Evolutionary conservation across 176 grass and related monocot species (phyloP).

Genomic region (Carex pumila): DNA sequence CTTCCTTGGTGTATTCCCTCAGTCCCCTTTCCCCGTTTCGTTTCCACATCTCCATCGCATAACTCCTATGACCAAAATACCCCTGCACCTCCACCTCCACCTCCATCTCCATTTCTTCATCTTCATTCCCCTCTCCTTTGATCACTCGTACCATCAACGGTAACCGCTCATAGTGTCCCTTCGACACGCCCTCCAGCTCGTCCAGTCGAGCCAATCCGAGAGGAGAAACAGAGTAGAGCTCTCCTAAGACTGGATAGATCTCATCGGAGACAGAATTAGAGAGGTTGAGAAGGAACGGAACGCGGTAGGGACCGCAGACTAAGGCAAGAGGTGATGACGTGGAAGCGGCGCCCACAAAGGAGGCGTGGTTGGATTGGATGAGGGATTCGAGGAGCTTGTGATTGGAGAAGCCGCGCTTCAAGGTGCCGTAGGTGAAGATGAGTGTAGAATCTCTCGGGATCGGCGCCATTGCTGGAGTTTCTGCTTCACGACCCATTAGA

Average conservation of each 20-base stretch:
- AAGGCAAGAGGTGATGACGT: constrained; percentile 44
- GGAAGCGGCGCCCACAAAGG: constrained; percentile 34
- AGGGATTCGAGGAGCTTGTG: constrained; percentile 65
- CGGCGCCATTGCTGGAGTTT: background rate
- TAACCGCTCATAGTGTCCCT: constrained; percentile 73
- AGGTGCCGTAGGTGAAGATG: constrained; percentile 92
- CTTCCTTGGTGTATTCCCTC: constrained; percentile 52
- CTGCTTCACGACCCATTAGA: background rate
- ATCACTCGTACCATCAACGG: constrained; percentile 33
- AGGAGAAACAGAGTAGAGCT: constrained; percentile 57
- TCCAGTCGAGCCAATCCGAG: constrained; percentile 49
- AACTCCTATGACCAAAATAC: constrained; percentile 68
- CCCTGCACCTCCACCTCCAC: constrained; percentile 40
- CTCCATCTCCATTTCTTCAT: constrained; percentile 2
- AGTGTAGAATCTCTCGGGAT: constrained; percentile 14
- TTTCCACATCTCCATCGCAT: constrained; percentile 64
- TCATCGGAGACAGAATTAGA: constrained; percentile 8
- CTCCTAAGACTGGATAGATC: constrained; percentile 47
- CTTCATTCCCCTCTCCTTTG: background rate
- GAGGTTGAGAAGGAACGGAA: constrained; percentile 89
- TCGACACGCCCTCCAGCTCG: constrained; percentile 66
- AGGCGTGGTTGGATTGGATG: constrained; percentile 31
- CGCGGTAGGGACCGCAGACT: constrained; percentile 93
- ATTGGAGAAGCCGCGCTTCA: constrained; percentile 89
- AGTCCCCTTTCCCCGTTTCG: constrained; percentile 48